Evolutionary conservation across 2,329 filamentous ascomycete genomes (phyloP).

Genomic region (Nemania abortiva): DNA sequence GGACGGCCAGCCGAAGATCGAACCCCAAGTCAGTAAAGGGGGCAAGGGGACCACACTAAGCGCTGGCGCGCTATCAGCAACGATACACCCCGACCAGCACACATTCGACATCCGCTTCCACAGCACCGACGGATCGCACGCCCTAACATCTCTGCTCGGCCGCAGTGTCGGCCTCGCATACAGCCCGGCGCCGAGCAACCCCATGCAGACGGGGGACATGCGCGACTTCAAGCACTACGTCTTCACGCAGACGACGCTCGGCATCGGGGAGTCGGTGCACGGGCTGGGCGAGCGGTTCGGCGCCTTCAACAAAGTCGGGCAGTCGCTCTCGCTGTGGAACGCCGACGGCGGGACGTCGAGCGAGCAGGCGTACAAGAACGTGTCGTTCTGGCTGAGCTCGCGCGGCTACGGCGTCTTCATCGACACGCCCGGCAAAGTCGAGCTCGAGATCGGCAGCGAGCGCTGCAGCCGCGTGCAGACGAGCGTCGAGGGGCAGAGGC

Average conservation of each 20-base stretch:
- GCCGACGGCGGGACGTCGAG: constrained; percentile 74
- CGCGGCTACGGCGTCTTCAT: constrained; percentile 83
- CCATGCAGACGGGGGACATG: constrained; percentile 66
- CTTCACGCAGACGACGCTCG: constrained; percentile 67
- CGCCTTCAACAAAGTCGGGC: constrained; percentile 80
- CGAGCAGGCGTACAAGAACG: constrained; percentile 79
- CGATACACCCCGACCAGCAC: constrained; percentile 61
- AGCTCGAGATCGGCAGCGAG: constrained; percentile 80
- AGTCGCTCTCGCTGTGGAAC: constrained; percentile 74
- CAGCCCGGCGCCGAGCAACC: constrained; percentile 63
- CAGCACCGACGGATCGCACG: constrained; percentile 60
- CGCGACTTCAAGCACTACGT: constrained; percentile 66
- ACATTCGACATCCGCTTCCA: constrained; percentile 69
- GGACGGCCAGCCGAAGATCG: constrained; percentile 59
- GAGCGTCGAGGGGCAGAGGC: constrained; percentile 73
- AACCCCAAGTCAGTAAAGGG: constrained; percentile 56
- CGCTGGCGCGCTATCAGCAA: constrained; percentile 65
- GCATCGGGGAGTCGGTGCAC: constrained; percentile 75
- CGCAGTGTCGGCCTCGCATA: constrained; percentile 70
- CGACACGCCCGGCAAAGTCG: constrained; percentile 75
- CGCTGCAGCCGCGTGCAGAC: constrained; percentile 78
- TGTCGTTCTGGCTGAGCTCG: constrained; percentile 77
- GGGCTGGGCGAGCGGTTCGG: constrained; percentile 83
- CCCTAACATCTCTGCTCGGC: constrained; percentile 65
- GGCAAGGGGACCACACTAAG: constrained; percentile 62